Evolutionary conservation across 2,329 filamentous ascomycete species (phyloP), one percentile per base, ranked within the genome.

Genomic region (Colletotrichum cuscutae): DNA sequence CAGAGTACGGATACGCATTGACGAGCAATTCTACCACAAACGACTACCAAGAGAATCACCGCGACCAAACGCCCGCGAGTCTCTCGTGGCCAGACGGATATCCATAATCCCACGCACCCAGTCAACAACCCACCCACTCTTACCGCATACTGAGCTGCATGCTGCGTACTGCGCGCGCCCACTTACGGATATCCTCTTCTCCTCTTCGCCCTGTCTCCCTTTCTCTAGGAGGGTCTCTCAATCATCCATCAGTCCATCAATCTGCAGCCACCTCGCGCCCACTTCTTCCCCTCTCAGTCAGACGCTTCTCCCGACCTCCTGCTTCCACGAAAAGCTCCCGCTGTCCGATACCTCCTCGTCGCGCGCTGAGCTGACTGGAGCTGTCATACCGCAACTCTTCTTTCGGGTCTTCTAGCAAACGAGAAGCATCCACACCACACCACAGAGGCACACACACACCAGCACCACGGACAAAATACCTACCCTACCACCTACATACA

Each of bases 401-500:
- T 58, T 22, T 68, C 37, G 22, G 30, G 32, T 35, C 49, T 42
- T 28, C 24, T 26, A 32, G 53, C 54, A 54, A 42, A 63, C 24
- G 46, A 49, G 42, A 22, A 53, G 60, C 30, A 61, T n/a, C 56
- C 15, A 54, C 49, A 52, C 37, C 22, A 22, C 37, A 26, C 46
- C 15, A 52, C 42, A 63, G 26, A 35, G 32, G 32, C 32, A 35
- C 12, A 62, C 42, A 28, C 60, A 35, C 52, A n/a, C 52, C 11
- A 26, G 22, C n/a, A 62, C 59, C 22, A 37, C 35, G 26, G n/a
- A 26, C 52, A 35, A n/a, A n/a, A 60, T 54, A 69, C 66, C 59
- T 15, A 64, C 66, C 58, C 66, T 53, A 69, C 66, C 15, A 12
- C 56, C 32, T 60, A 69, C 66, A 64, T 53, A 57, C 24, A 69